phyloP scores from a whole-genome alignment of 192 early-diverging fungal species.

The Umbelopsis vinacea region DNA sequence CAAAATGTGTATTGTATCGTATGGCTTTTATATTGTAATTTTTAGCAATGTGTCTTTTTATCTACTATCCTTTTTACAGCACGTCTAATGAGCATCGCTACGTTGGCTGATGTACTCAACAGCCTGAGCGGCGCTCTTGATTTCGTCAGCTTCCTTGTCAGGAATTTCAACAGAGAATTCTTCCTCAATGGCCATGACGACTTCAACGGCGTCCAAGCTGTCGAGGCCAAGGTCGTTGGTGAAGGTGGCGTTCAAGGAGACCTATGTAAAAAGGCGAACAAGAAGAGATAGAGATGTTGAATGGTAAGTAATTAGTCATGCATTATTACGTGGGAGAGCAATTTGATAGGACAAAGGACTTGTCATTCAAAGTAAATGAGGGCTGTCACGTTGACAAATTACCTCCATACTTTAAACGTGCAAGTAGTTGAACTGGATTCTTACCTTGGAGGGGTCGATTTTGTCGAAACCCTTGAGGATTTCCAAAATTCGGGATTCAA shows the following conservation, averaged over 20 bases:
- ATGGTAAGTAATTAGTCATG: neutral
- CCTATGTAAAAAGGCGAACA: conserved; percentile 49
- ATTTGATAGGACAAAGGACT: neutral
- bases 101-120: conserved; percentile 80
- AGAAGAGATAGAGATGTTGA: neutral
- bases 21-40: conserved; percentile 23
- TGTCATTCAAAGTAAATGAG: neutral
- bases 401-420: too few species aligned
- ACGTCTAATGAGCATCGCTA: conserved; percentile 72
- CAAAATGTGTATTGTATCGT: conserved; percentile 16
- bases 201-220: conserved; percentile 96
- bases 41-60: conserved; percentile 9
- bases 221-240: conserved; percentile 94
- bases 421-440: neutral
- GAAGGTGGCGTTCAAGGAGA: conserved; percentile 85
- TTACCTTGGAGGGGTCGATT: conserved; percentile 91
- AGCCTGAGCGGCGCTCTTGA: conserved; percentile 87
- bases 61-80: conserved; percentile 35
- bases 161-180: conserved; percentile 99
- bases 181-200: conserved; percentile 99
- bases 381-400: too few species aligned
- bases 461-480: conserved; percentile 97
- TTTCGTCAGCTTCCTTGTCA: conserved; percentile 96
- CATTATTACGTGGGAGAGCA: neutral
- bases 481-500: conserved; percentile 87